Percentiles rank a stretch among this genome's conserved stretches.
Evolutionary conservation across 2,329 filamentous ascomycete genomes (phyloP).

Genomic region (Diaporthe velutina): DNA sequence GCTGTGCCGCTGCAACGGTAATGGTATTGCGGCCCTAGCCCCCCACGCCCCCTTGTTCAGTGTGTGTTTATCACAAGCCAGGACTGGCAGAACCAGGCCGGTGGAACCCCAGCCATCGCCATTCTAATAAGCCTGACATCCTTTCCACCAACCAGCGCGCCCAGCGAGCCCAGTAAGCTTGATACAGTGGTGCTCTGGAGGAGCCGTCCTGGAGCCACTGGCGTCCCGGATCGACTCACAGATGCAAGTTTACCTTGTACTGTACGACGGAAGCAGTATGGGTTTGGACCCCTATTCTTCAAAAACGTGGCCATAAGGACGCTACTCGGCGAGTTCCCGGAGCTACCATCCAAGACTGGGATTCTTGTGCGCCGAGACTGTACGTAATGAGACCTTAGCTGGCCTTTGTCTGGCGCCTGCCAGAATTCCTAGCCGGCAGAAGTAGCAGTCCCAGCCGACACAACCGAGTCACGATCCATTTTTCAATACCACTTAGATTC

Average conservation of each 20-base stretch:
- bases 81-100: not conserved
- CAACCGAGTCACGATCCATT: slow-evolving; percentile 13
- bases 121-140: not conserved
- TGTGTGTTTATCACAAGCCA: slow-evolving; percentile 7
- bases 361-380: slow-evolving; percentile 28
- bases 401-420: slow-evolving; percentile 2
- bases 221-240: not conserved
- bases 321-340: slow-evolving; percentile 35
- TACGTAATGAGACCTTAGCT: slow-evolving; percentile 32
- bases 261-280: not conserved
- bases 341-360: slow-evolving; percentile 9
- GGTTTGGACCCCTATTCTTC: slow-evolving; percentile 36
- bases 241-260: not conserved
- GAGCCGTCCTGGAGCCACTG: not conserved
- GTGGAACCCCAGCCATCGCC: slow-evolving; percentile 20
- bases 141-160: slow-evolving; percentile 14
- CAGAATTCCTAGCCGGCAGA: slow-evolving; percentile 21
- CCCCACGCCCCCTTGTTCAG: slow-evolving; percentile 1
- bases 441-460: slow-evolving; percentile 30
- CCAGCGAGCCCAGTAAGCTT: not conserved
- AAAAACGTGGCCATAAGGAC: slow-evolving; percentile 36
- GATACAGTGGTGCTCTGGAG: not conserved
- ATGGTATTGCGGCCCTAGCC: not conserved
- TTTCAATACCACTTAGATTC: slow-evolving; percentile 3
- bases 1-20: not conserved